Conservation (phyloP, 129 eudicot genomes). For the Flaveria ramosissima region DNA sequence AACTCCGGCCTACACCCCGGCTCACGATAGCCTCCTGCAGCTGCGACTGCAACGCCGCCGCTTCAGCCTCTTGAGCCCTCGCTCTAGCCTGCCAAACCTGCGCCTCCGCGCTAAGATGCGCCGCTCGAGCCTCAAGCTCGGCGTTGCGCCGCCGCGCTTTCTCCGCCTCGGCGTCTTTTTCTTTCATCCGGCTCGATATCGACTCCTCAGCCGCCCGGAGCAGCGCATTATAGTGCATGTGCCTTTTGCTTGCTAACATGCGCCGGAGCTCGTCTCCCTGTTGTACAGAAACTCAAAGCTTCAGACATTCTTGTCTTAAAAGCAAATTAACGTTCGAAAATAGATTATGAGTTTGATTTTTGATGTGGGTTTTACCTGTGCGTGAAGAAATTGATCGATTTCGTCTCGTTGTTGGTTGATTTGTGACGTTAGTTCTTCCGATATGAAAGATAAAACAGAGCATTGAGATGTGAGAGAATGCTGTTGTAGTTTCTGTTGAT, state of each 20-base stretch:
- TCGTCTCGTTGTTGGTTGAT: constrained; percentile 59
- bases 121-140: constrained; percentile 62
- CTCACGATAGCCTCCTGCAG: constrained; percentile 51
- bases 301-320: neutral
- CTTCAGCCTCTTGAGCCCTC: constrained; percentile 51
- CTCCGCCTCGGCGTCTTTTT: constrained; percentile 61
- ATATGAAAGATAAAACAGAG: constrained; percentile 41
- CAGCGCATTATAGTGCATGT: constrained; percentile 51
- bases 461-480: constrained; percentile 44
- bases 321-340: neutral
- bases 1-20: constrained; percentile 24
- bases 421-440: constrained; percentile 51
- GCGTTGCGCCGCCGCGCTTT: constrained; percentile 49
- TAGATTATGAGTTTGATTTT: neutral
- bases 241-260: constrained; percentile 61
- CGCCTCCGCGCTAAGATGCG: constrained; percentile 56
- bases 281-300: neutral
- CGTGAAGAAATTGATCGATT: constrained; percentile 53
- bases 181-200: constrained; percentile 44
- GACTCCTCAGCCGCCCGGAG: constrained; percentile 53
- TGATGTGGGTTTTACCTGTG: constrained; percentile 46
- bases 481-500: constrained; percentile 46
- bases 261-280: constrained; percentile 71
- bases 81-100: constrained; percentile 68
- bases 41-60: constrained; percentile 55